These are phyloP conservation scores for Sutorius eximius DNA, from an alignment of 1,284 basidiomycete species.

Conservation along the genomic window DNA sequence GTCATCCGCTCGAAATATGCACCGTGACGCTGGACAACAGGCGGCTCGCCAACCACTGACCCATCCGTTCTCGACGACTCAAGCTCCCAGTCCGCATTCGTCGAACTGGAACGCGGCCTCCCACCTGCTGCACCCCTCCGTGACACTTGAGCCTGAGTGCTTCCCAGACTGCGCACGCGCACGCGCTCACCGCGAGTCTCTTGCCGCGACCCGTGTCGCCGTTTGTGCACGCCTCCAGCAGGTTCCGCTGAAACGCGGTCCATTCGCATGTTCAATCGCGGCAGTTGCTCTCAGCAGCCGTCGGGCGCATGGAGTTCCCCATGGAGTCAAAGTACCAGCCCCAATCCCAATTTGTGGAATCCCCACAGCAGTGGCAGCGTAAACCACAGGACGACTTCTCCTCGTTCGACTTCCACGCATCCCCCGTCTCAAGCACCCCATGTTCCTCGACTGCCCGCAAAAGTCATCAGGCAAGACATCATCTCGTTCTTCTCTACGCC, in stretches of 20 bases:
- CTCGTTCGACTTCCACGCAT: slow-evolving; percentile 79
- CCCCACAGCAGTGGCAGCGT: slow-evolving; percentile 6
- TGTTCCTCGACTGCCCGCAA: slow-evolving; percentile 45
- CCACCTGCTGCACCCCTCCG: slow-evolving; percentile 23
- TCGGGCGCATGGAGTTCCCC: slow-evolving; percentile 21
- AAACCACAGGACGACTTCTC: slow-evolving; percentile 67
- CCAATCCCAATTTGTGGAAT: not conserved
- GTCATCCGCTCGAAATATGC: slow-evolving; percentile 97
- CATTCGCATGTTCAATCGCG: slow-evolving; percentile 39
- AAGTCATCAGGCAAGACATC: slow-evolving; percentile 84
- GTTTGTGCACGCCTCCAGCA: slow-evolving; percentile 29
- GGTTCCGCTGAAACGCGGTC: slow-evolving; percentile 44
- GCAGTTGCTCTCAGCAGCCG: slow-evolving; percentile 27
- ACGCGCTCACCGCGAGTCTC: slow-evolving; percentile 35
- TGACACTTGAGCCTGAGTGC: slow-evolving; percentile 31
- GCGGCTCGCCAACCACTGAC: slow-evolving; percentile 81
- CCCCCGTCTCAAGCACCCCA: slow-evolving; percentile 36
- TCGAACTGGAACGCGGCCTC: slow-evolving; percentile 19
- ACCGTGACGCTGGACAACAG: slow-evolving; percentile 87
- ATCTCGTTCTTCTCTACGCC: slow-evolving; percentile 76
- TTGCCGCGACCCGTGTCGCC: slow-evolving; percentile 29
- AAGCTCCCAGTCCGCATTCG: slow-evolving; percentile 14
- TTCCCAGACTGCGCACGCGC: slow-evolving; percentile 16
- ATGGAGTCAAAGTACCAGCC: slow-evolving; percentile 5
- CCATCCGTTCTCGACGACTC: slow-evolving; percentile 78